These are phyloP conservation scores for Pelagophyceae sp. DNA, from an alignment of 352 stramenopile species.

Conservation along the genomic window DNA sequence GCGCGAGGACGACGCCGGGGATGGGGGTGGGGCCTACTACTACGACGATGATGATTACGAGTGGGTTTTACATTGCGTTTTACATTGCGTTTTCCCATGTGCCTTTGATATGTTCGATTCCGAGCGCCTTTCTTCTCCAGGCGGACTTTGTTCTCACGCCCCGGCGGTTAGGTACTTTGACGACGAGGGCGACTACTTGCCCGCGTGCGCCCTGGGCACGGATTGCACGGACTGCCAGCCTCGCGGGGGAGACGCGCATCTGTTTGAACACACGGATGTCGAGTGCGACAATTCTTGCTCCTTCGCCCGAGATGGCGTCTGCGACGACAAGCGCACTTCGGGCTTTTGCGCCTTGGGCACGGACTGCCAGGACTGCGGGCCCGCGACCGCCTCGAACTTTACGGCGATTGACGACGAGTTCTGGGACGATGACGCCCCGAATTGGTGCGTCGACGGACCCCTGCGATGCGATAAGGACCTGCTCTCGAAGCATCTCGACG, in stretches of 20 bases:
- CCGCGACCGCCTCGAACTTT: slow-evolving; percentile 7
- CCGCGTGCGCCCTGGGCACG: slow-evolving; percentile 22
- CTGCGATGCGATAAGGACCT: background rate
- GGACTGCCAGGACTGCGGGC: slow-evolving; percentile 21
- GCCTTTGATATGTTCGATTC: too few species aligned
- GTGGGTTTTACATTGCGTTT: slow-evolving; percentile 3
- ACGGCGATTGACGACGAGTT: background rate
- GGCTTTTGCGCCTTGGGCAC: slow-evolving; percentile 19
- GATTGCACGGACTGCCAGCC: slow-evolving; percentile 29
- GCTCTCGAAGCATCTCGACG: background rate
- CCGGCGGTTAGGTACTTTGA: too few species aligned
- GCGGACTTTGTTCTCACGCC: too few species aligned
- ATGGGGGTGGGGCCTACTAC: background rate
- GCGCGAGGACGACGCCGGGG: slow-evolving; percentile 17
- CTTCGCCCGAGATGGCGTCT: slow-evolving; percentile 25
- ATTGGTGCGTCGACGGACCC: background rate
- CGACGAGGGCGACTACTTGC: background rate
- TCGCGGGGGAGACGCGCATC: background rate
- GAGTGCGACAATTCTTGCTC: slow-evolving; percentile 29
- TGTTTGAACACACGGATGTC: background rate
- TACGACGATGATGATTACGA: slow-evolving; percentile 11
- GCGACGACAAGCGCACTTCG: slow-evolving; percentile 15
- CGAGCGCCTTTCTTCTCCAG: too few species aligned
- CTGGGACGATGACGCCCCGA: slow-evolving; percentile 1
- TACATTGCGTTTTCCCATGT: too few species aligned